Percentiles rank a stretch among this genome's conserved stretches.
Evolutionary conservation across 495 filamentous ascomycete species (phyloP).

Genomic region (Xylaria grammica): DNA sequence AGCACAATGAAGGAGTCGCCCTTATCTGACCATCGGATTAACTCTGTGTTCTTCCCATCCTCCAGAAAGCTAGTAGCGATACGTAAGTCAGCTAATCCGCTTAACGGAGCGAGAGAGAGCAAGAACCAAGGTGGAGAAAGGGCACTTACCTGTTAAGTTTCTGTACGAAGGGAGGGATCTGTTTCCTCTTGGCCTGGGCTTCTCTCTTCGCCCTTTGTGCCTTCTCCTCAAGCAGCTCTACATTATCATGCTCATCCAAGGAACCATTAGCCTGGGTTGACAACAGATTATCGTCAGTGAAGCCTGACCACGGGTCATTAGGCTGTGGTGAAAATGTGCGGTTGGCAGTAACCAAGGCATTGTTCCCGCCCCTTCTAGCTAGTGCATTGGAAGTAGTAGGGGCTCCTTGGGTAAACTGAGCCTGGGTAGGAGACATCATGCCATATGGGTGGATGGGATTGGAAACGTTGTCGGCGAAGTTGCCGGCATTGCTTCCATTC

Average conservation of each 20-base stretch:
- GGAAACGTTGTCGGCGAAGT: conserved; percentile 41
- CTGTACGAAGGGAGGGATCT: conserved; percentile 97
- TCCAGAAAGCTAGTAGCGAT: conserved; percentile 77
- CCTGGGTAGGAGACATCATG: conserved; percentile 48
- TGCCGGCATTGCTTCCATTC: conserved; percentile 40
- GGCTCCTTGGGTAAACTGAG: conserved; percentile 43
- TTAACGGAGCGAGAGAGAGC: neutral
- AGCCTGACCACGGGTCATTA: conserved; percentile 52
- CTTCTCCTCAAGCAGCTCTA: conserved; percentile 77
- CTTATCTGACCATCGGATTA: conserved; percentile 97
- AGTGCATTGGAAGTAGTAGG: conserved; percentile 65
- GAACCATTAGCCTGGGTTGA: conserved; percentile 40
- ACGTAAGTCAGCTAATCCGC: neutral
- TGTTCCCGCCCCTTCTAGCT: conserved; percentile 66
- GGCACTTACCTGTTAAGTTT: conserved; percentile 91
- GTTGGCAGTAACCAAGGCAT: conserved; percentile 61
- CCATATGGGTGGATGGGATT: conserved; percentile 44
- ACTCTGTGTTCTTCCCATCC: conserved; percentile 84
- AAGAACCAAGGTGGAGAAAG: neutral
- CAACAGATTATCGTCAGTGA: conserved; percentile 47
- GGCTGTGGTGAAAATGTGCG: conserved; percentile 49
- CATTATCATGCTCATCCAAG: conserved; percentile 67
- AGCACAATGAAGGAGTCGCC: conserved; percentile 96
- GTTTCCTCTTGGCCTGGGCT: conserved; percentile 82
- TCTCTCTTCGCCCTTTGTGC: conserved; percentile 80